A percentile compares a stretch with the other conserved stretches of the same genome.
Evolutionary conservation across 129 eudicot species (phyloP).

Genomic region (Flaveria ramosissima): DNA sequence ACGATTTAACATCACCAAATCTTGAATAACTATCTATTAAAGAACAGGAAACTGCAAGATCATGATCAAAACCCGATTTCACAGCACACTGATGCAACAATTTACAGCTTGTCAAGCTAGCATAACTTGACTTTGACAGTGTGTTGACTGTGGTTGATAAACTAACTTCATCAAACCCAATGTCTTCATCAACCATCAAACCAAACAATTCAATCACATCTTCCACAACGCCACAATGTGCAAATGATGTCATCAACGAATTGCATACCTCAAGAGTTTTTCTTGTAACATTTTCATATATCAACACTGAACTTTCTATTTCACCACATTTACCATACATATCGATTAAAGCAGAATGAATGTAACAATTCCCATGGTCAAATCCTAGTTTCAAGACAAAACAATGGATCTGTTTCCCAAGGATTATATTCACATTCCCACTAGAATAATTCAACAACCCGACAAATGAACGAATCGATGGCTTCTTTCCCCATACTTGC

Average conservation of each 20-base stretch:
- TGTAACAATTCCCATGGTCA: conserved; percentile 46
- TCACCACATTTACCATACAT: conserved; percentile 83
- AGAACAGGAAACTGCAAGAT: conserved; percentile 59
- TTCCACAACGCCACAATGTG: conserved; percentile 46
- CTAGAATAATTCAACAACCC: conserved; percentile 58
- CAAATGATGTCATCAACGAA: conserved; percentile 75
- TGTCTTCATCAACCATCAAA: conserved; percentile 56
- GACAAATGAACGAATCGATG: conserved; percentile 60
- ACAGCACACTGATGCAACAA: conserved; percentile 54
- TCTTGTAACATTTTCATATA: conserved; percentile 40
- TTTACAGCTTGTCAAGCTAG: conserved; percentile 48
- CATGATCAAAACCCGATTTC: conserved; percentile 55
- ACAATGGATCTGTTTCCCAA: conserved; percentile 69
- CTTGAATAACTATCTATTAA: conserved; percentile 55
- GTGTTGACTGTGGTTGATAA: conserved; percentile 59
- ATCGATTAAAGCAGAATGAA: conserved; percentile 73
- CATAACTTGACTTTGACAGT: conserved; percentile 40
- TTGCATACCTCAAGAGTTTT: conserved; percentile 63
- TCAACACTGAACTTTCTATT: conserved; percentile 44
- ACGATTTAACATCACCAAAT: conserved; percentile 40
- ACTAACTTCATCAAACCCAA: conserved; percentile 71
- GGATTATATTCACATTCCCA: conserved; percentile 28
- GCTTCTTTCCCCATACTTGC: conserved; percentile 67
- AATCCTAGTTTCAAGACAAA: conserved; percentile 55
- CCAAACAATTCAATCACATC: conserved; percentile 72